These are phyloP conservation scores for Perkinsus chesapeaki DNA, from an alignment of 169 alveolate genomes.

Conservation along the genomic window DNA sequence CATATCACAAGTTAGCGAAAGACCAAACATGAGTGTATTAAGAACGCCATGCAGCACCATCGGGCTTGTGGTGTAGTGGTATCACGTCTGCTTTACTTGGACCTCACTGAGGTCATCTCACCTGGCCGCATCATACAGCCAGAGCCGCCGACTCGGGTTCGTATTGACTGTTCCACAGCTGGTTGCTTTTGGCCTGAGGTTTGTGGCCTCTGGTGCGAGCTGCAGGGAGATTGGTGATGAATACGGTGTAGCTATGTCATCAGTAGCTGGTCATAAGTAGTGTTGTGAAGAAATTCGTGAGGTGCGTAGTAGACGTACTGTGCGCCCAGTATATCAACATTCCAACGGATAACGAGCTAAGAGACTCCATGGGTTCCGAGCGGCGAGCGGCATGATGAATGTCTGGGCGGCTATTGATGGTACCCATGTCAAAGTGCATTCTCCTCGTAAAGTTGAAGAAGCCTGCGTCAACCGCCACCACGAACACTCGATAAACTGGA, in stretches of 20 bases:
- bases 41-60: no score
- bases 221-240: neutral
- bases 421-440: neutral
- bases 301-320: neutral
- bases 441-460: neutral
- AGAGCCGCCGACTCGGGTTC: no score
- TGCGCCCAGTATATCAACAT: neutral
- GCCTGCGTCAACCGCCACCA: neutral
- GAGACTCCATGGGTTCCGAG: neutral
- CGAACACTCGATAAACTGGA: neutral
- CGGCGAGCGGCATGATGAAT: neutral
- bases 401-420: neutral
- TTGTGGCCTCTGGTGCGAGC: no score
- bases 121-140: no score
- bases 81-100: no score
- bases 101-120: no score
- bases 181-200: neutral
- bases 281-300: neutral
- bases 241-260: neutral
- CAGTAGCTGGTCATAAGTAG: neutral
- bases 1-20: no score
- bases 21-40: no score
- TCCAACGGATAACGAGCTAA: neutral
- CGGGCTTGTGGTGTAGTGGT: no score
- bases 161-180: neutral